Conservation (phyloP, 2,329 filamentous ascomycete species). For the Monosporascus sp. region DNA sequence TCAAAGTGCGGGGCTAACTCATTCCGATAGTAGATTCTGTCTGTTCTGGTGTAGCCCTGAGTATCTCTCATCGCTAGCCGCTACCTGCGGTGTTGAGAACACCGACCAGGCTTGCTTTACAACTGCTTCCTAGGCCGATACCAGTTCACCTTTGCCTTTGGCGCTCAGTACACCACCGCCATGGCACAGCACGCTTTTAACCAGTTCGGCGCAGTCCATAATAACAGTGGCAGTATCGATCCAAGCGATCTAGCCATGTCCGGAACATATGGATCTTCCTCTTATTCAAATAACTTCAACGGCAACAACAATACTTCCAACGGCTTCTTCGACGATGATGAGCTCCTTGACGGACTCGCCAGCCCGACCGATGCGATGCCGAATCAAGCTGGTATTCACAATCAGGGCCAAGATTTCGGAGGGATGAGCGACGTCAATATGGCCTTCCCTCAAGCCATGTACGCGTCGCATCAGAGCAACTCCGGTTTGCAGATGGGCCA, state of each 20-base stretch:
- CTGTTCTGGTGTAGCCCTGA: not conserved
- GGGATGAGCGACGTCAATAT: conserved; percentile 53
- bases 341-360: conserved; percentile 70
- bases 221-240: conserved; percentile 61
- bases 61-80: conserved; percentile 9
- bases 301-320: conserved; percentile 55
- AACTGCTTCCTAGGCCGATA: conserved; percentile 5
- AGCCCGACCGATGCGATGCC: conserved; percentile 44
- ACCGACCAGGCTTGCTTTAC: conserved; percentile 2
- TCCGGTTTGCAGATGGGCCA: conserved; percentile 58
- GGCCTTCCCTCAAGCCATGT: conserved; percentile 50
- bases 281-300: conserved; percentile 58
- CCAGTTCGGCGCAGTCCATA: conserved; percentile 50
- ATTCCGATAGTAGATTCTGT: conserved; percentile 15
- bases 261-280: conserved; percentile 49
- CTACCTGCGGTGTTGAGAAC: conserved; percentile 7
- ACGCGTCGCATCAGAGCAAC: conserved; percentile 50
- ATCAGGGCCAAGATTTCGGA: conserved; percentile 51
- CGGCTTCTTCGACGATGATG: conserved; percentile 84
- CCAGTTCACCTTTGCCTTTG: conserved; percentile 10
- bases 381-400: conserved; percentile 44
- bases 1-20: conserved; percentile 25
- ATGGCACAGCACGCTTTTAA: conserved; percentile 55
- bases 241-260: conserved; percentile 77
- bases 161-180: conserved; percentile 15